Conservation (phyloP, 23 red algal genomes). For the Gracilariopsis chorda region DNA sequence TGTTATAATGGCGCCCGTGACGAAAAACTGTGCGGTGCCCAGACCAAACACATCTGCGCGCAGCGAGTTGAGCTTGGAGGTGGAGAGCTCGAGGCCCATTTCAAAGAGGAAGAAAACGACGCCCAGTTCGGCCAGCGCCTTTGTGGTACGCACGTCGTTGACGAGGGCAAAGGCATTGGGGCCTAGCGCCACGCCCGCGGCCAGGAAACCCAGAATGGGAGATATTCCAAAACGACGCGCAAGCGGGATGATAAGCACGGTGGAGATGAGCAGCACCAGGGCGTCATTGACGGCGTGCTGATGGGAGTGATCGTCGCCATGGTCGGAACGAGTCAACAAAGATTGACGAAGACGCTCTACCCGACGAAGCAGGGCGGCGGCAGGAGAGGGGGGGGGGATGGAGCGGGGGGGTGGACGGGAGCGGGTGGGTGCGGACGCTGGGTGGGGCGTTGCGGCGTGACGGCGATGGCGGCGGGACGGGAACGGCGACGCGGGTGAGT, state of each 20-base stretch:
- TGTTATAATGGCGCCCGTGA: conserved; percentile 79
- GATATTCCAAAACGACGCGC: conserved; percentile 79
- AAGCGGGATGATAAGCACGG: conserved; percentile 93
- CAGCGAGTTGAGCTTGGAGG: conserved; percentile 81
- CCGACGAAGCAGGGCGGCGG: background rate
- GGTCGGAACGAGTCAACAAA: background rate
- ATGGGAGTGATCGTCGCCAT: conserved; percentile 31
- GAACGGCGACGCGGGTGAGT: background rate
- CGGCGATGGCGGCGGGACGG: background rate
- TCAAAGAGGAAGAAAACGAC: conserved; percentile 99
- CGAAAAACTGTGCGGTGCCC: conserved; percentile 86
- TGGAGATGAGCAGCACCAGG: conserved; percentile 76
- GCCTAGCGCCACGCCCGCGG: conserved; percentile 89
- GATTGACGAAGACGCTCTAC: background rate
- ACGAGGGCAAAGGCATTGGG: conserved; percentile 91
- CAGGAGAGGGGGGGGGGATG: no score
- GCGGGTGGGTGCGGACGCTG: no score
- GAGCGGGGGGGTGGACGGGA: no score
- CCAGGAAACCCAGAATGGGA: conserved; percentile 94
- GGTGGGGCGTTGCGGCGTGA: no score
- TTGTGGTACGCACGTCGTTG: conserved; percentile 78
- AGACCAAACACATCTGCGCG: conserved; percentile 94
- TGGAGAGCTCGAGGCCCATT: conserved; percentile 96
- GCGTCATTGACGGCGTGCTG: conserved; percentile 80
- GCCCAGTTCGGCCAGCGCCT: conserved; percentile 92